These are phyloP conservation scores for Eimeria maxima DNA, from an alignment of 169 alveolate species.

Conservation along the genomic window DNA sequence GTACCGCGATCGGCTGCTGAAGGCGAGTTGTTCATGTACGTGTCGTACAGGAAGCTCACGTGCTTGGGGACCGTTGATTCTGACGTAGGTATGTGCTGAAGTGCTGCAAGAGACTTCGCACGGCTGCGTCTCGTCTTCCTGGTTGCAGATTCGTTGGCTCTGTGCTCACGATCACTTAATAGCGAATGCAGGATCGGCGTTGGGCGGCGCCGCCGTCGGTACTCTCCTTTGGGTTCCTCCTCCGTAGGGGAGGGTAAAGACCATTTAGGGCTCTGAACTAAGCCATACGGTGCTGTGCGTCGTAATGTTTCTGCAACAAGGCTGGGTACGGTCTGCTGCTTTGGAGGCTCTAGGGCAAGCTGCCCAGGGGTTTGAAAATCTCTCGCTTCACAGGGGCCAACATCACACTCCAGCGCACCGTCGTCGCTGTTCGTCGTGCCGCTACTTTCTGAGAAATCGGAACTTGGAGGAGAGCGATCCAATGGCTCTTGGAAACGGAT, in stretches of 20 bases:
- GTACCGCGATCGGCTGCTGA: not conserved
- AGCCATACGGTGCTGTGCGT: constrained; percentile 68
- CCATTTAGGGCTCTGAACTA: constrained; percentile 60
- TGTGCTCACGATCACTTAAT: not conserved
- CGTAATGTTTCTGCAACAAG: constrained; percentile 62
- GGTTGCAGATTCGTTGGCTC: not conserved
- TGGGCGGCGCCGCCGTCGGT: not conserved
- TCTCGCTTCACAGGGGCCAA: not conserved
- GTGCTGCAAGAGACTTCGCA: constrained; percentile 13
- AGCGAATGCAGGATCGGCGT: constrained; percentile 54
- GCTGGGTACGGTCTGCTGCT: not conserved
- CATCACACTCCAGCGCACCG: not conserved
- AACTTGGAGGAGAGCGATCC: not conserved
- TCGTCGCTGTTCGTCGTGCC: not conserved
- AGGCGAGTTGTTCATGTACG: constrained; percentile 28
- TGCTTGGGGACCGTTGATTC: constrained; percentile 55
- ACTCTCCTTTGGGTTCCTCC: not conserved
- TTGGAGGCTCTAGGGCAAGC: not conserved
- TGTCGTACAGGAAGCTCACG: constrained; percentile 54
- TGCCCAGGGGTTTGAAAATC: not conserved
- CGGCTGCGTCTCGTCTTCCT: constrained; percentile 18
- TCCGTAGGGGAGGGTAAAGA: not conserved
- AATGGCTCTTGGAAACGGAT: constrained; percentile 13
- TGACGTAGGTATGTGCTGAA: constrained; percentile 45
- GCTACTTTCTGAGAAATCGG: not conserved